Conservation (phyloP, 2,329 filamentous ascomycete species). For the Alternaria dauci region DNA sequence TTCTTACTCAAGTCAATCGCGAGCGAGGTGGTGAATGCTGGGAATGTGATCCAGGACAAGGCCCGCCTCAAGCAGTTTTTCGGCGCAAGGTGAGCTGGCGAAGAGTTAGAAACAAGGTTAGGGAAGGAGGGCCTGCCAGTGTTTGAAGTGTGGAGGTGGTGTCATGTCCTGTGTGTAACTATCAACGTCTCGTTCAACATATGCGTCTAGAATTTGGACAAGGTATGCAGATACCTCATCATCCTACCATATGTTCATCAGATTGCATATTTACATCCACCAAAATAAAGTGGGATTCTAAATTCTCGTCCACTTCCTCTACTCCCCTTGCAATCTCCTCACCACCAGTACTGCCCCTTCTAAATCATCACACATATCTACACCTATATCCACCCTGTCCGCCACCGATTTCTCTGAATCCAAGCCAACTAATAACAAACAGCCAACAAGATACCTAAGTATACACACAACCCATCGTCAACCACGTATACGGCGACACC, state of each 20-base stretch:
- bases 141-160: conserved; percentile 2
- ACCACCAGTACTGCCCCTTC: not conserved
- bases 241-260: not conserved
- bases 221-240: not conserved
- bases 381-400: not conserved
- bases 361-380: not conserved
- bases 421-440: not conserved
- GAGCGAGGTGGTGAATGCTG: conserved; percentile 34
- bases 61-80: conserved; percentile 33
- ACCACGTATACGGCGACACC: not conserved
- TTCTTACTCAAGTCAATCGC: conserved; percentile 28
- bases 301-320: not conserved
- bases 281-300: not conserved
- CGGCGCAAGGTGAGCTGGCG: conserved; percentile 29
- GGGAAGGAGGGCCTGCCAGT: conserved; percentile 5
- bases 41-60: conserved; percentile 35
- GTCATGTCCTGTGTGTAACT: not conserved
- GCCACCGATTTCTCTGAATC: not conserved
- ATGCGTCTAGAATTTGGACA: not conserved
- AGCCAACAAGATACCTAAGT: not conserved
- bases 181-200: not conserved
- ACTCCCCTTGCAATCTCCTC: not conserved
- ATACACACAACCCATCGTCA: not conserved
- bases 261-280: not conserved
- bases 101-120: conserved; percentile 15